Evolutionary conservation across 495 filamentous ascomycete genomes (phyloP).

Genomic region (Mycothermus thermophilus): DNA sequence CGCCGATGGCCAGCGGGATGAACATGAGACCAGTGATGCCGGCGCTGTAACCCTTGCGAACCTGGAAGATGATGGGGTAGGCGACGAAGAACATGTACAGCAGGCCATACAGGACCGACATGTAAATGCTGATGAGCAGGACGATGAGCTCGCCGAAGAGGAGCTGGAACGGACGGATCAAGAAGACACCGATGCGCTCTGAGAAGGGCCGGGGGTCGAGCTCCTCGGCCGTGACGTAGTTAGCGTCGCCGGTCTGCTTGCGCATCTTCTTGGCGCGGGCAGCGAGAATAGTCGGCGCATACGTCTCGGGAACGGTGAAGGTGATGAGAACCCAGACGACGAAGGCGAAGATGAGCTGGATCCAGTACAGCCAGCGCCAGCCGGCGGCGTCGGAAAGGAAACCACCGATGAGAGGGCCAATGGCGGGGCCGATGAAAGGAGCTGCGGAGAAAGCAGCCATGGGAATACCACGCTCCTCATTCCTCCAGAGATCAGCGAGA

Average conservation of each 20-base stretch:
- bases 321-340: constrained; percentile 56
- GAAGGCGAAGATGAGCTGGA: constrained; percentile 57
- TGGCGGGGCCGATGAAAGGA: constrained; percentile 63
- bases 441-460: constrained; percentile 80
- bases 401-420: constrained; percentile 61
- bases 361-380: constrained; percentile 82
- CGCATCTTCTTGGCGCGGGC: constrained; percentile 51
- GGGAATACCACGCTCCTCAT: constrained; percentile 69
- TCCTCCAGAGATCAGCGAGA: constrained; percentile 65
- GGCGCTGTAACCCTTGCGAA: constrained; percentile 58
- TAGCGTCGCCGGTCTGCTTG: constrained; percentile 46
- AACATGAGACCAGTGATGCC: constrained; percentile 70
- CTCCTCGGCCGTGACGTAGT: constrained; percentile 59
- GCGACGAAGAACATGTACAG: constrained; percentile 78
- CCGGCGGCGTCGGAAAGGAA: constrained; percentile 52
- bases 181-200: constrained; percentile 50
- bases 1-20: constrained; percentile 55
- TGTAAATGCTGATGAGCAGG: constrained; percentile 60
- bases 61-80: constrained; percentile 66
- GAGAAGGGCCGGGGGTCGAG: constrained; percentile 51
- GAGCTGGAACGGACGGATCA: constrained; percentile 66
- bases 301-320: constrained; percentile 73
- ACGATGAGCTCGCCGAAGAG: constrained; percentile 71
- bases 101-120: constrained; percentile 64
- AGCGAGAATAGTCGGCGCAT: constrained; percentile 56